These are phyloP conservation scores for Catenaria anguillulae DNA, from an alignment of 371 early-diverging fungal species.

Conservation along the genomic window DNA sequence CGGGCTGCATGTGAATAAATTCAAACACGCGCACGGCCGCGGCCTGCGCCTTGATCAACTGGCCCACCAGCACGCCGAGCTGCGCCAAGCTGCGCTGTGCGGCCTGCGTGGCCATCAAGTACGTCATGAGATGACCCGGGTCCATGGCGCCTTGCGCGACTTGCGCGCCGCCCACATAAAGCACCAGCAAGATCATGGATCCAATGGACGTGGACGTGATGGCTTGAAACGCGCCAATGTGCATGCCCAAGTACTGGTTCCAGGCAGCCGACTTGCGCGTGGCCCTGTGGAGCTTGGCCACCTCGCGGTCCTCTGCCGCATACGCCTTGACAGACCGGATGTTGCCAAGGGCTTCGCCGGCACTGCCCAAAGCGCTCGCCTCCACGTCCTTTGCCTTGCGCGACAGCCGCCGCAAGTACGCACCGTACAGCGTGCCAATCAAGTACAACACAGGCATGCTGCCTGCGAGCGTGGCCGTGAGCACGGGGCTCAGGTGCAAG, in stretches of 20 bases:
- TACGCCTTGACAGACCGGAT: constrained; percentile 62
- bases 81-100: constrained; percentile 14
- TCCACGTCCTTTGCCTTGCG: not conserved
- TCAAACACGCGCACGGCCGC: constrained; percentile 56
- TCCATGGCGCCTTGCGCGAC: constrained; percentile 48
- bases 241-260: constrained; percentile 44
- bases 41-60: constrained; percentile 49
- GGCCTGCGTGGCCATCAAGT: not conserved
- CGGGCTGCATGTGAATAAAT: constrained; percentile 32
- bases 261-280: constrained; percentile 25
- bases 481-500: constrained; percentile 41
- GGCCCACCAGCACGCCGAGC: constrained; percentile 59
- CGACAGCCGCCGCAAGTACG: constrained; percentile 41
- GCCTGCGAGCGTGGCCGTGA: constrained; percentile 42
- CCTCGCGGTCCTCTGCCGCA: constrained; percentile 50
- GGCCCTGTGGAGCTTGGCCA: constrained; percentile 35
- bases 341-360: constrained; percentile 36
- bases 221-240: constrained; percentile 64
- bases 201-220: constrained; percentile 55
- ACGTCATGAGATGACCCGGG: constrained; percentile 51
- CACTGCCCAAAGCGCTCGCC: not conserved
- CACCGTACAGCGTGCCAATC: constrained; percentile 50
- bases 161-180: constrained; percentile 56
- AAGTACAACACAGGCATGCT: constrained; percentile 53
- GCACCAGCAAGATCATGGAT: constrained; percentile 47